Conservation (phyloP, 2,329 filamentous ascomycete genomes). For the Xylaria arbuscula region DNA sequence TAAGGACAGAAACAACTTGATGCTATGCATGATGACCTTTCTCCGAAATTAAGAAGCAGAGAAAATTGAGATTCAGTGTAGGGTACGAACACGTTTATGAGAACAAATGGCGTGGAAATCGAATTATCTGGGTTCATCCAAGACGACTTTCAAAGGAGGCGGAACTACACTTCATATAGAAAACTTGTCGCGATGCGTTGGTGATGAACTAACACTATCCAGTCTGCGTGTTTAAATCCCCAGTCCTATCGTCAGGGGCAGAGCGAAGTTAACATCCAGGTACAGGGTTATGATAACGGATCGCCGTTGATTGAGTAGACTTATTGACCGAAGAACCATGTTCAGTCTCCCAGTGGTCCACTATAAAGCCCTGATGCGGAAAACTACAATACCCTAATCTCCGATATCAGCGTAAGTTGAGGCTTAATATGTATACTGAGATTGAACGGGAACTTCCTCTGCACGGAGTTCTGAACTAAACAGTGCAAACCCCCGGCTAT, state of each 20-base stretch:
- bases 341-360: not conserved
- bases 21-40: not conserved
- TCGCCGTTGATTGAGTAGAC: not conserved
- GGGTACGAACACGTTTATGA: not conserved
- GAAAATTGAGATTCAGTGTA: not conserved
- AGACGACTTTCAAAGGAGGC: not conserved
- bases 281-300: not conserved
- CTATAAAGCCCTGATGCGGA: not conserved
- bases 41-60: not conserved
- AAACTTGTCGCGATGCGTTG: not conserved
- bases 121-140: not conserved
- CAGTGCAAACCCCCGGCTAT: not conserved
- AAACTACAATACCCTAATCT: not conserved
- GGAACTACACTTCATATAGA: not conserved
- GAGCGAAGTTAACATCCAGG: not conserved
- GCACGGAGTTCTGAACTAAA: not conserved
- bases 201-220: not conserved
- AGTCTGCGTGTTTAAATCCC: not conserved
- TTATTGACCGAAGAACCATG: not conserved
- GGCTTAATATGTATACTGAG: not conserved
- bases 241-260: not conserved
- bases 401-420: not conserved
- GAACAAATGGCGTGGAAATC: not conserved
- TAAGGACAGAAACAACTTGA: not conserved
- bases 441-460: not conserved